Evolutionary conservation across 441 rosid species (phyloP).

Genomic region (Mallotus japonicus): DNA sequence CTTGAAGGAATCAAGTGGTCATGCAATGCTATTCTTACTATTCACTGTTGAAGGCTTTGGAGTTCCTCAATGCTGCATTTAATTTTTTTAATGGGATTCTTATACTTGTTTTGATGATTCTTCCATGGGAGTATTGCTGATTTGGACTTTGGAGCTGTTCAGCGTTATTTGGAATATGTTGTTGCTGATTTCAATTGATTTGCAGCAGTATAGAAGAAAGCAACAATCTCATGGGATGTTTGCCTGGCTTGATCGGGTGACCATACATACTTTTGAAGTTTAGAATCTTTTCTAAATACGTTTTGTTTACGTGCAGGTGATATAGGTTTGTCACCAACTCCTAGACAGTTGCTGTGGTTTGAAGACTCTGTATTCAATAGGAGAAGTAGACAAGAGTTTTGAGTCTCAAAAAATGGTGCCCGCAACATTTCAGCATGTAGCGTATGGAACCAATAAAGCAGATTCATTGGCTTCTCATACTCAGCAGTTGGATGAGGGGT

Average conservation of each 20-base stretch:
- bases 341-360: slow-evolving; percentile 29
- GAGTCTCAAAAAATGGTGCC: slow-evolving; percentile 25
- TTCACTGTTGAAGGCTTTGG: slow-evolving; percentile 50
- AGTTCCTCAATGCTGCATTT: slow-evolving; percentile 48
- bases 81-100: slow-evolving; percentile 37
- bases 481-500: slow-evolving; percentile 21
- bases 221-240: slow-evolving; percentile 58
- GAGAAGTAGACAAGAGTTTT: slow-evolving; percentile 31
- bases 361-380: slow-evolving; percentile 38
- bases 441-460: slow-evolving; percentile 16
- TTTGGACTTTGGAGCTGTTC: slow-evolving; percentile 55
- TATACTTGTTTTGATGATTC: slow-evolving; percentile 52
- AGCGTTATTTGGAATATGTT: slow-evolving; percentile 49
- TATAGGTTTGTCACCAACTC: slow-evolving; percentile 28
- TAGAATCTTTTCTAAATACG: slow-evolving; percentile 43
- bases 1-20: slow-evolving; percentile 55
- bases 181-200: slow-evolving; percentile 62
- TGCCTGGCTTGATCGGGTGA: slow-evolving; percentile 61
- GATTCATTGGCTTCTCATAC: slow-evolving; percentile 9
- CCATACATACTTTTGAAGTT: slow-evolving; percentile 28
- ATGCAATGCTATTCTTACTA: slow-evolving; percentile 46
- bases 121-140: slow-evolving; percentile 65
- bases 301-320: slow-evolving; percentile 60
- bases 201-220: slow-evolving; percentile 68
- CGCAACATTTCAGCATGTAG: slow-evolving; percentile 22